phyloP scores from a whole-genome alignment of 164 flowering plant genomes.

The Malania oleifera region DNA sequence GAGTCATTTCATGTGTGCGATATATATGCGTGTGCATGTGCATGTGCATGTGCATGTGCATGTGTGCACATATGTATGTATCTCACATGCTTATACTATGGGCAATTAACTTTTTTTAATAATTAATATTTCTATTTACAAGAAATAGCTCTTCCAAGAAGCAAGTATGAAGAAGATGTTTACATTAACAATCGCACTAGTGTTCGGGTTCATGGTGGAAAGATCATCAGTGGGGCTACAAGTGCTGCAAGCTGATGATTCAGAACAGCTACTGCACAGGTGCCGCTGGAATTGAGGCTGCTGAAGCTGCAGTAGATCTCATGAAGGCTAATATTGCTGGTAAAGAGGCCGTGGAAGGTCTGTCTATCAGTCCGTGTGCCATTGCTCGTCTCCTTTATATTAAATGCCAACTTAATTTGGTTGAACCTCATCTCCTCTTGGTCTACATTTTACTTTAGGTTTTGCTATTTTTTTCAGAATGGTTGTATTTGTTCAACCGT shows the following conservation, averaged over 20 bases:
- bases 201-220: slow-evolving; percentile 99
- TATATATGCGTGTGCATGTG: too few species aligned
- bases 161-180: slow-evolving; percentile 94
- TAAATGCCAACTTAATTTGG: too few species aligned
- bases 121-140: slow-evolving; percentile 18
- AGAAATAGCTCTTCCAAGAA: slow-evolving; percentile 67
- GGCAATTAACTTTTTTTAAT: neutral
- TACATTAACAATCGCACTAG: slow-evolving; percentile 74
- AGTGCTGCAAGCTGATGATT: slow-evolving; percentile 76
- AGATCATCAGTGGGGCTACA: slow-evolving; percentile 96
- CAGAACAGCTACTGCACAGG: slow-evolving; percentile 91
- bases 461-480: too few species aligned
- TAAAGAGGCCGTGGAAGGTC: slow-evolving; percentile 74
- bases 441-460: too few species aligned
- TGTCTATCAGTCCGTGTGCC: neutral
- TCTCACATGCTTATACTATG: too few species aligned
- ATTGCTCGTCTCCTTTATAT: too few species aligned
- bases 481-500: too few species aligned
- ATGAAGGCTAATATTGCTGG: slow-evolving; percentile 83
- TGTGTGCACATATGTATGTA: too few species aligned
- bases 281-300: slow-evolving; percentile 84
- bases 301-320: slow-evolving; percentile 68
- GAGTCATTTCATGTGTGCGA: too few species aligned
- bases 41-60: too few species aligned
- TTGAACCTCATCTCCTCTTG: too few species aligned